Base-by-base conservation (phyloP, 768 basidiomycete species). In the Panus rudis region DNA sequence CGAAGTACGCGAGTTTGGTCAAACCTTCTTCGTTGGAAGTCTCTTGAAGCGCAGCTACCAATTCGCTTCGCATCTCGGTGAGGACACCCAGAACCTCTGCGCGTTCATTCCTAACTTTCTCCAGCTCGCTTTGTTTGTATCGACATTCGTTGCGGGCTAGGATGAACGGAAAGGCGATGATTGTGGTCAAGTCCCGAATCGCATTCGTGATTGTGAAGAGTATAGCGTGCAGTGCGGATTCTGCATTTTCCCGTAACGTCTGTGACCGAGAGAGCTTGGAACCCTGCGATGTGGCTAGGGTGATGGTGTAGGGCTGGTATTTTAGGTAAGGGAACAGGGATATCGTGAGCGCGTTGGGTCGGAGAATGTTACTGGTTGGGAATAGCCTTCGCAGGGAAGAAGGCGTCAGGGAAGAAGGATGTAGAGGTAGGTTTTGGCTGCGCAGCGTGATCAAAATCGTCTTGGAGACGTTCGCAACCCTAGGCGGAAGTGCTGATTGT, bases 11-110 rank as follows among this genome's bases (percentile, higher is more conserved):
- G 46, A 56, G 49, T 39, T 20, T 58, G 52, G 37, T 55, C 47
- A 30, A 1, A 41, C 37, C 4, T 30, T 43, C 37, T 21, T 46
- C 42, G 35, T 37, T 46, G 25, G 25, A 24, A 13, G 5, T 34
- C 39, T 53, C 26, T 38, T 52, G 32, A 16, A 75, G 50, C 19
- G 66, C 57, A 12, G 52, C 45, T 13, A 64, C 54, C n/a, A 82
- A 61, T 6, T 57, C 43, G 7, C 70, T 69, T 17, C 84, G 72
- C 54, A 78, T 66, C 31, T 65, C 68, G 1, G 79, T 67, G 5
- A 92, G 69, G 3, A 62, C 58, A 1, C 90, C 90, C 4, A 92
- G 71, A 6, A 70, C 63, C 50, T 80, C 70, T 0, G 89, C 88
- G 4, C 78, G 71, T 50, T 78, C 70, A 52, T 92, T 75, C 11